These are phyloP conservation scores for Didymella segeticola DNA, from an alignment of 2,329 filamentous ascomycete species.

Conservation along the genomic window DNA sequence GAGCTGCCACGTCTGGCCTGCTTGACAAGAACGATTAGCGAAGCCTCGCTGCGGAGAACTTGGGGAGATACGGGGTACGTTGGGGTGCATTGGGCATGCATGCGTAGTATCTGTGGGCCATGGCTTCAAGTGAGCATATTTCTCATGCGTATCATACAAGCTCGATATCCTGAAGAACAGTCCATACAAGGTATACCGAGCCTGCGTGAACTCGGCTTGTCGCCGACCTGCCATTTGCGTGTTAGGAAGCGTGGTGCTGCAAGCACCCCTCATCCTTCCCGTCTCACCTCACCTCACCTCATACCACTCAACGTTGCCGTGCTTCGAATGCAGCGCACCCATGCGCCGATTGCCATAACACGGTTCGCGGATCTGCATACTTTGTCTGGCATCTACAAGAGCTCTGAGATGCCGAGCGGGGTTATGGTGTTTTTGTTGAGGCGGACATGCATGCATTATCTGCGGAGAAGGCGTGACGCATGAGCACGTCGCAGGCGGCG, in stretches of 20 bases:
- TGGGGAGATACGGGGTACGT: conserved; percentile 3
- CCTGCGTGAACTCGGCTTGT: not conserved
- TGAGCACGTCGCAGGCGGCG: conserved; percentile 23
- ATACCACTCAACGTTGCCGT: not conserved
- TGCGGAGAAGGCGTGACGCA: conserved; percentile 29
- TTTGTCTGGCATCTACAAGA: conserved; percentile 9
- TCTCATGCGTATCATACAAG: not conserved
- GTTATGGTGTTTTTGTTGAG: conserved; percentile 29
- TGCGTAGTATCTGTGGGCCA: not conserved
- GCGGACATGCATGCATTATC: conserved; percentile 20
- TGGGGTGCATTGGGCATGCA: conserved; percentile 3
- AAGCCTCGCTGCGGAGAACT: not conserved
- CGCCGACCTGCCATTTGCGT: not conserved
- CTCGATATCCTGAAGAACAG: not conserved
- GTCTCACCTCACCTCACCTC: conserved; percentile 6
- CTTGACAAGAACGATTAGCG: conserved; percentile 2
- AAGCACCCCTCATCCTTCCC: conserved; percentile 5
- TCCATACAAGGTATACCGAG: not conserved
- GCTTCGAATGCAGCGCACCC: conserved; percentile 3
- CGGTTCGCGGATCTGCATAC: not conserved
- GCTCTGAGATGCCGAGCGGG: conserved; percentile 10
- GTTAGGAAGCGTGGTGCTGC: not conserved
- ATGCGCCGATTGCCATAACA: not conserved
- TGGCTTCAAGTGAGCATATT: not conserved
- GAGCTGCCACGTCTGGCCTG: not conserved